Conservation (phyloP, 306 rosid genomes). For the Trifolium subterraneum region DNA sequence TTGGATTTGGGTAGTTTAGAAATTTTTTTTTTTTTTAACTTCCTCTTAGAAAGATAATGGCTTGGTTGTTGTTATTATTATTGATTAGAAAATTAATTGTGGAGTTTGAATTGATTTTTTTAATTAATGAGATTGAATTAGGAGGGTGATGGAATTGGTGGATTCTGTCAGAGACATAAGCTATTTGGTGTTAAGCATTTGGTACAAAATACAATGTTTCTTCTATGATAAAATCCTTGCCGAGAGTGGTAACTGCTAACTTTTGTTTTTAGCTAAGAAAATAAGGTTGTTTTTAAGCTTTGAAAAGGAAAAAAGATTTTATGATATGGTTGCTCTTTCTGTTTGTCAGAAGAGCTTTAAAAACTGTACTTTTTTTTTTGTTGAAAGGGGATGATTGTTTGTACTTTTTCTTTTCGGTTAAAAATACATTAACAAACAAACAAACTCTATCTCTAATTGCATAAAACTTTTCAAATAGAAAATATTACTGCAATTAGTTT, state of each 20-base stretch:
- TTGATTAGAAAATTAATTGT: background rate
- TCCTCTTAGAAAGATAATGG: background rate
- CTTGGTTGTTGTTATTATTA: background rate
- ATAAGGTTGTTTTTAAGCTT: background rate
- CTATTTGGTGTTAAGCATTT: background rate
- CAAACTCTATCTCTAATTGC: slow-evolving; percentile 3
- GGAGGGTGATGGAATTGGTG: background rate
- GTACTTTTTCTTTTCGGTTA: no score
- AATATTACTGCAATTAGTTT: background rate
- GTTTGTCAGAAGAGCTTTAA: background rate
- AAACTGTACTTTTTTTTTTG: background rate
- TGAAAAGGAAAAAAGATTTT: background rate
- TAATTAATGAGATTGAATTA: background rate
- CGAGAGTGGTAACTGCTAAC: background rate
- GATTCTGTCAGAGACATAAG: no score
- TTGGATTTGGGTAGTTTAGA: background rate
- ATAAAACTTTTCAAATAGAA: background rate
- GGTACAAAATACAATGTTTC: background rate
- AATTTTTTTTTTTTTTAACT: background rate
- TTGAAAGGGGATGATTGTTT: no score
- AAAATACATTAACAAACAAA: background rate
- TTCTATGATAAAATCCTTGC: background rate
- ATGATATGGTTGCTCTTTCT: background rate
- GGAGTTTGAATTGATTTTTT: background rate
- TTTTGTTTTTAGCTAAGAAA: background rate